phyloP scores from a whole-genome alignment of 345 rosid genomes.

The Trapa incisa region DNA sequence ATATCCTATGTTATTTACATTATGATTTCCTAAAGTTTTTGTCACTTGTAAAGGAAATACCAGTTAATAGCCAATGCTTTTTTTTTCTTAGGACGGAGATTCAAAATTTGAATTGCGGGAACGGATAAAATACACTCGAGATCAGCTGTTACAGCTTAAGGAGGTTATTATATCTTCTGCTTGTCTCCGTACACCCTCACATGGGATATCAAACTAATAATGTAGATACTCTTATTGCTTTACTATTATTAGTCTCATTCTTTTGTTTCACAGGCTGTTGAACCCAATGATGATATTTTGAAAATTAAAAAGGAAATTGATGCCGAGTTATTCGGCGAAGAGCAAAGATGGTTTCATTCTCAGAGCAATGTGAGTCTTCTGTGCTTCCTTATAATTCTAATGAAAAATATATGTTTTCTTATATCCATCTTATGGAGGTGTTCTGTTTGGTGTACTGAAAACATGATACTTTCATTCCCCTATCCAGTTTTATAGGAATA shows the following conservation, averaged over 20 bases:
- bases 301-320: conserved; percentile 53
- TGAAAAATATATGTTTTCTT: too few relatives aligned
- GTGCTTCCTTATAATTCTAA: conserved; percentile 4
- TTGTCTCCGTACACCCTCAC: background rate
- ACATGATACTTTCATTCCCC: too few relatives aligned
- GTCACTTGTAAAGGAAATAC: too few relatives aligned
- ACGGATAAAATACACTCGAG: conserved; percentile 45
- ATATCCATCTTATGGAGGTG: too few relatives aligned
- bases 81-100: conserved; percentile 37
- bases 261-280: conserved; percentile 23
- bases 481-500: background rate
- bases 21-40: too few relatives aligned
- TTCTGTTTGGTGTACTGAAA: too few relatives aligned
- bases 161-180: conserved; percentile 27
- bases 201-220: background rate
- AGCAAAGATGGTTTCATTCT: conserved; percentile 47
- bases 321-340: conserved; percentile 66
- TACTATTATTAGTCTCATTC: background rate
- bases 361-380: conserved; percentile 45
- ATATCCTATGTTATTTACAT: too few relatives aligned
- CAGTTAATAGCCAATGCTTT: too few relatives aligned
- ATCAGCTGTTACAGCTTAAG: conserved; percentile 58
- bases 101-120: conserved; percentile 50
- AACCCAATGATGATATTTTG: conserved; percentile 50
- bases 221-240: background rate